These are phyloP conservation scores for Thalassiosira hispida DNA, from an alignment of 352 stramenopile species.

Conservation along the genomic window DNA sequence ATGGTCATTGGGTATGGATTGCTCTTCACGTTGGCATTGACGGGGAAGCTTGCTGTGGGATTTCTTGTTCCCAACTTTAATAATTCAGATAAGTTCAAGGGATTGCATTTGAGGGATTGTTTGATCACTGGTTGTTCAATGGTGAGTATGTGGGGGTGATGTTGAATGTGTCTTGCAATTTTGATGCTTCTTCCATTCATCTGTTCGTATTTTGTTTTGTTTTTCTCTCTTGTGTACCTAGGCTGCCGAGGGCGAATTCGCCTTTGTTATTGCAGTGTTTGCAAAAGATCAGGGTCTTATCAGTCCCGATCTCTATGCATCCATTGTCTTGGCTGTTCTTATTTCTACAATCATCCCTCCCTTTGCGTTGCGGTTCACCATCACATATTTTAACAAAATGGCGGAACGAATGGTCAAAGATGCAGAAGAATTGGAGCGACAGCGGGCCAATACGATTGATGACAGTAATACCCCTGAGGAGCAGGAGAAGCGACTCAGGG, in stretches of 20 bases:
- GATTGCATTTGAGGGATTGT: constrained; percentile 76
- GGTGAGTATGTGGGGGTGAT: constrained; percentile 25
- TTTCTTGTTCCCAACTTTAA: constrained; percentile 81
- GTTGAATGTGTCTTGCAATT: not conserved
- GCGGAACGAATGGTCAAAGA: constrained; percentile 62
- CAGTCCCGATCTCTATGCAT: constrained; percentile 71
- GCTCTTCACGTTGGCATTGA: constrained; percentile 69
- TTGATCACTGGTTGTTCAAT: constrained; percentile 77
- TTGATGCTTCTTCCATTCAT: constrained; percentile 5
- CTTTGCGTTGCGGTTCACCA: constrained; percentile 75
- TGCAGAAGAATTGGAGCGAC: constrained; percentile 57
- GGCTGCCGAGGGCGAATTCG: constrained; percentile 81
- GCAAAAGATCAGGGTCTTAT: constrained; percentile 71
- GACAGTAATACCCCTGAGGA: constrained; percentile 55
- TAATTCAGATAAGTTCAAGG: constrained; percentile 55
- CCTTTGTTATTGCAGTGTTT: constrained; percentile 86
- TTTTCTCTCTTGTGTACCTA: not conserved
- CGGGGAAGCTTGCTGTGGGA: constrained; percentile 77
- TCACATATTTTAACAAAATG: constrained; percentile 79
- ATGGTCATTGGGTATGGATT: constrained; percentile 73
- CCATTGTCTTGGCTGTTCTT: constrained; percentile 80
- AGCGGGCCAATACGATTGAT: constrained; percentile 28
- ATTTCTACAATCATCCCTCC: constrained; percentile 82
- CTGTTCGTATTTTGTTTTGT: not conserved
- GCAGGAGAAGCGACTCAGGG: constrained; percentile 33